A percentile compares a stretch with the other conserved stretches of the same genome.
Evolutionary conservation across 73 alveolate species (phyloP).

Genomic region (Paramecium primaurelia): DNA sequence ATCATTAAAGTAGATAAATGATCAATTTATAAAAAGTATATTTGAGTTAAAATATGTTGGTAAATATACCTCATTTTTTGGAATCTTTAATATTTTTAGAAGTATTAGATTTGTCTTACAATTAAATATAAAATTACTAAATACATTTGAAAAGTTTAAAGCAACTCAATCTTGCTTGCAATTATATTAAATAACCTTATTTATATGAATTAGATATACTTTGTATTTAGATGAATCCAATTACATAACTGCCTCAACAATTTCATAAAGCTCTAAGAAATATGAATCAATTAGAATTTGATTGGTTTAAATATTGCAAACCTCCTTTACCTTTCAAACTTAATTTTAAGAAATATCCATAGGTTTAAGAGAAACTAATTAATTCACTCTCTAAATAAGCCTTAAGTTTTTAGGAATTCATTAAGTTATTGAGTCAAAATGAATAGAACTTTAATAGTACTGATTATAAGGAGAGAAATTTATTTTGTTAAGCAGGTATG

Average conservation of each 20-base stretch:
- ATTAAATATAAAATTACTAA: background rate
- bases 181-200: slow-evolving; percentile 2
- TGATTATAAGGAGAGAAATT: slow-evolving; percentile 69
- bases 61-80: slow-evolving; percentile 21
- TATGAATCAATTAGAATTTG: slow-evolving; percentile 76
- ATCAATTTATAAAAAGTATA: background rate
- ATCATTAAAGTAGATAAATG: background rate
- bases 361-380: slow-evolving; percentile 43
- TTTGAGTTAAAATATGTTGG: slow-evolving; percentile 18
- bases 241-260: slow-evolving; percentile 71
- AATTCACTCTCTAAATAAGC: background rate
- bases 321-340: slow-evolving; percentile 79
- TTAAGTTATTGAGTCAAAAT: slow-evolving; percentile 27
- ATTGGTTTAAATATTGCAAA: slow-evolving; percentile 85
- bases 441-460: slow-evolving; percentile 39
- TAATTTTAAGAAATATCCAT: slow-evolving; percentile 56
- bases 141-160: background rate
- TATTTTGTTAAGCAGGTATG: slow-evolving; percentile 60
- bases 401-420: slow-evolving; percentile 48
- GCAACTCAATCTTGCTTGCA: slow-evolving; percentile 42
- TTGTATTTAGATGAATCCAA: slow-evolving; percentile 68
- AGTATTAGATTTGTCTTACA: background rate
- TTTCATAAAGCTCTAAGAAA: slow-evolving; percentile 65
- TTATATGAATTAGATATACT: slow-evolving; percentile 53
- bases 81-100: background rate